Evolutionary conservation across 441 rosid genomes (phyloP).

Genomic region (Pelargonium myrrhifolium): DNA sequence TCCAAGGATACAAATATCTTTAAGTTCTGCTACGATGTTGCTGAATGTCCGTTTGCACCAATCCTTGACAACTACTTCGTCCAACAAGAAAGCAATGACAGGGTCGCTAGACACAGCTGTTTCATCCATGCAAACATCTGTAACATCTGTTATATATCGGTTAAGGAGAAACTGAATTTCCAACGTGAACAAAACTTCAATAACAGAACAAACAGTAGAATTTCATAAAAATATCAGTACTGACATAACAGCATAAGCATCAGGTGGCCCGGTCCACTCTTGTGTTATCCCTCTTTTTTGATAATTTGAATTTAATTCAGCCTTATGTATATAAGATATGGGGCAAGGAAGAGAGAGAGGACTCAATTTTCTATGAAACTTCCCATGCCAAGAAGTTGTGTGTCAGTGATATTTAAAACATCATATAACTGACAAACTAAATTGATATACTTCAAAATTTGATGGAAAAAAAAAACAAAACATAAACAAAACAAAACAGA

Average conservation of each 20-base stretch:
- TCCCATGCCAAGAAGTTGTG: not conserved
- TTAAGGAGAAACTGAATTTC: conserved; percentile 35
- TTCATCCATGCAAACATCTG: conserved; percentile 95
- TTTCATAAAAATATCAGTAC: not conserved
- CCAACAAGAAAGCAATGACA: conserved; percentile 84
- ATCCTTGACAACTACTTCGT: conserved; percentile 95
- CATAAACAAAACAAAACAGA: no score
- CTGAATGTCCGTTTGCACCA: conserved; percentile 83
- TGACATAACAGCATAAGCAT: not conserved
- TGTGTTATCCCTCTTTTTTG: not conserved
- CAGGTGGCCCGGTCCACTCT: conserved; percentile 1
- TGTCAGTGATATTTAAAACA: not conserved
- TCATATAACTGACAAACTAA: not conserved
- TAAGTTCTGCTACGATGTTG: conserved; percentile 52
- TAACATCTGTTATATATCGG: conserved; percentile 61
- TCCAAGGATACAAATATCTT: conserved; percentile 71
- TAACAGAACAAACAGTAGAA: not conserved
- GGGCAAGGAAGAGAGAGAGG: no score
- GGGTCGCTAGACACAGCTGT: conserved; percentile 93
- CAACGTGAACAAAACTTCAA: not conserved
- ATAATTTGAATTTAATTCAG: not conserved
- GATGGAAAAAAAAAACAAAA: not conserved
- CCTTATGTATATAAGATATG: not conserved
- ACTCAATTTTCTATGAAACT: no score
- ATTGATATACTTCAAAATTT: not conserved